These are phyloP conservation scores for Xylariaceae sp. DNA, from an alignment of 2,329 filamentous ascomycete genomes.

Conservation along the genomic window DNA sequence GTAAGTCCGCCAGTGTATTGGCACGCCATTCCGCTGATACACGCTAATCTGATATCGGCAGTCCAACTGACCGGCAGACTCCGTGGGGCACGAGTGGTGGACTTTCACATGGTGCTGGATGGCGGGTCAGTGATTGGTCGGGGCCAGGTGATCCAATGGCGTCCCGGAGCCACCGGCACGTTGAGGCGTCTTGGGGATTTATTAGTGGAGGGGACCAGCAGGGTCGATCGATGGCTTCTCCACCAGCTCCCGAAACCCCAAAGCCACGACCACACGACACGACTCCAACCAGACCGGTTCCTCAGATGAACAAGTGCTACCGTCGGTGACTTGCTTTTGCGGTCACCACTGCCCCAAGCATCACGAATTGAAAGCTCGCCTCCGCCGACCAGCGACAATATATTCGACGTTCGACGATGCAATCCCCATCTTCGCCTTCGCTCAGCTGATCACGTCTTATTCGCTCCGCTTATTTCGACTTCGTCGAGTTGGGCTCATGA, in stretches of 20 bases:
- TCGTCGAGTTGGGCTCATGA: slow-evolving; percentile 12
- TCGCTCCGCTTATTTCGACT: slow-evolving; percentile 14
- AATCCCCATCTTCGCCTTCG: background rate
- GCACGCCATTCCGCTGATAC: too few relatives aligned
- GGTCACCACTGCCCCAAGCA: background rate
- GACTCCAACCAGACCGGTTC: slow-evolving; percentile 7
- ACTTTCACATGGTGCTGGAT: slow-evolving; percentile 6
- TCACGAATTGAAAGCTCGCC: slow-evolving; percentile 2
- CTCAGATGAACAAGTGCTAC: background rate
- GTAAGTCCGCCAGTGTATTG: too few relatives aligned
- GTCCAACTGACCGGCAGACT: too few relatives aligned
- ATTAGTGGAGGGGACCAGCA: slow-evolving; percentile 24
- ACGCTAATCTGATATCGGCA: background rate
- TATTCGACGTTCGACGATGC: background rate
- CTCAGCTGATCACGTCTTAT: slow-evolving; percentile 7
- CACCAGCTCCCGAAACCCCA: slow-evolving; percentile 2
- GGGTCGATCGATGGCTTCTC: slow-evolving; percentile 23
- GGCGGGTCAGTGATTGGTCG: slow-evolving; percentile 10
- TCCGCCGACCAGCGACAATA: background rate
- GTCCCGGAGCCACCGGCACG: slow-evolving; percentile 26
- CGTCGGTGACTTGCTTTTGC: background rate
- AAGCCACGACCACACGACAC: slow-evolving; percentile 5
- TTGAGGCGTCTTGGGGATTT: slow-evolving; percentile 27
- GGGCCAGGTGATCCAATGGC: slow-evolving; percentile 22
- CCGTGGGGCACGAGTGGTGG: background rate